phyloP scores from a whole-genome alignment of 1,284 basidiomycete species.

The Ganoderma resinaceum region DNA sequence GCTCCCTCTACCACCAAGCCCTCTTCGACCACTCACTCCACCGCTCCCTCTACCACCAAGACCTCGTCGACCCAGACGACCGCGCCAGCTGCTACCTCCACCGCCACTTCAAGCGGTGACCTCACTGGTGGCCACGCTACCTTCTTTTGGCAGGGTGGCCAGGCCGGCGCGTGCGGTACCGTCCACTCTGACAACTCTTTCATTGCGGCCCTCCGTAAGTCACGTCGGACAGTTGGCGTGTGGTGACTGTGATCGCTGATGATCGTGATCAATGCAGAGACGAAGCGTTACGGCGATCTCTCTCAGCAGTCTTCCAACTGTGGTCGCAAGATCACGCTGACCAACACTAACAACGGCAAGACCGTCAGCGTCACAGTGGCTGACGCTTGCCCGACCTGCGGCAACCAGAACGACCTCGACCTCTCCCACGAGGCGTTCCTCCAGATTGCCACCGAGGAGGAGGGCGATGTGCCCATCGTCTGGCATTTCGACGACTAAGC shows the following conservation, averaged over 20 bases:
- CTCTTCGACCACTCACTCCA: constrained; percentile 21
- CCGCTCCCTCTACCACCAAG: constrained; percentile 16
- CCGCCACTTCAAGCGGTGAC: constrained; percentile 21
- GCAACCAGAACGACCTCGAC: constrained; percentile 74
- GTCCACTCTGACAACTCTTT: constrained; percentile 69
- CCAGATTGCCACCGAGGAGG: constrained; percentile 56
- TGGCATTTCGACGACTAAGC: constrained; percentile 53
- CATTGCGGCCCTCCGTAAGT: constrained; percentile 74
- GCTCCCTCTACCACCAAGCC: constrained; percentile 21
- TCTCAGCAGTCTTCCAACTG: constrained; percentile 63
- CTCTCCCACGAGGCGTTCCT: constrained; percentile 81
- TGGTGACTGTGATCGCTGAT: neutral
- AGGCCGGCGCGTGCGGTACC: constrained; percentile 77
- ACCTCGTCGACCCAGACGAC: constrained; percentile 32
- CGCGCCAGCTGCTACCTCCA: constrained; percentile 29
- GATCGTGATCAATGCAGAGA: constrained; percentile 43
- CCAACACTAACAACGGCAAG: constrained; percentile 63
- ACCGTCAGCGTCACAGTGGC: constrained; percentile 70
- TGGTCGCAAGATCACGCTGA: constrained; percentile 70
- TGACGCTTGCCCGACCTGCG: constrained; percentile 89
- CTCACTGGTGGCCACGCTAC: constrained; percentile 49
- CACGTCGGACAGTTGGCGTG: neutral
- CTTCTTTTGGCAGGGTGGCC: constrained; percentile 64
- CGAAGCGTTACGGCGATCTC: constrained; percentile 56
- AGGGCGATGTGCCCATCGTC: constrained; percentile 66